These are phyloP conservation scores for Scedosporium apiospermum DNA, from an alignment of 2,329 filamentous ascomycete species.

Conservation along the genomic window DNA sequence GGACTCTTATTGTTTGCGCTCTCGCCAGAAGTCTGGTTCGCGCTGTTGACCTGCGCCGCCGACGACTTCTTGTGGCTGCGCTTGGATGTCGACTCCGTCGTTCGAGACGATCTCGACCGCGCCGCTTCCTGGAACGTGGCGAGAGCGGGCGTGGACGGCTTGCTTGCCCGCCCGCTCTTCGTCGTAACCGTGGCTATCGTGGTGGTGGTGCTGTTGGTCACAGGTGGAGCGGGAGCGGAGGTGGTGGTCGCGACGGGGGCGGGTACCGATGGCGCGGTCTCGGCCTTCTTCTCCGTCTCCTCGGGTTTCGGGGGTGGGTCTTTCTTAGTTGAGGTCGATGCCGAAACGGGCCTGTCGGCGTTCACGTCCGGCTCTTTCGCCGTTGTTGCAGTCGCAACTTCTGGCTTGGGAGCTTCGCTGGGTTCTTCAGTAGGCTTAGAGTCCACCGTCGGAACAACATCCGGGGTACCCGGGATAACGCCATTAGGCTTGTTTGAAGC, in stretches of 20 bases:
- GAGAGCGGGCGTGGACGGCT: conserved; percentile 55
- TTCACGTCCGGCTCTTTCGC: conserved; percentile 36
- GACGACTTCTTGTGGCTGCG: conserved; percentile 49
- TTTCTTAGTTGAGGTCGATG: conserved; percentile 21
- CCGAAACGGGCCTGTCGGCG: conserved; percentile 28
- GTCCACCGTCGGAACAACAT: conserved; percentile 19
- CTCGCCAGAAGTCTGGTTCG: background rate
- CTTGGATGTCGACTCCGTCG: conserved; percentile 24
- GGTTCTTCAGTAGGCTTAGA: conserved; percentile 15
- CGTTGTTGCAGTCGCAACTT: conserved; percentile 11
- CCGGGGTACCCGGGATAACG: conserved; percentile 27
- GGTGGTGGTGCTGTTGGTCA: conserved; percentile 13
- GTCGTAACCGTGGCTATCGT: conserved; percentile 42
- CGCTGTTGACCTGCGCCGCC: conserved; percentile 7
- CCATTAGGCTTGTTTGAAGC: conserved; percentile 54
- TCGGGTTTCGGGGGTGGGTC: conserved; percentile 16
- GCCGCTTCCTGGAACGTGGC: conserved; percentile 49
- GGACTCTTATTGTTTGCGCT: conserved; percentile 12
- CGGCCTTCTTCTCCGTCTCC: conserved; percentile 15
- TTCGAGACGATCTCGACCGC: conserved; percentile 44
- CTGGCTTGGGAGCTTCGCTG: conserved; percentile 18
- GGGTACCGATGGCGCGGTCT: conserved; percentile 6
- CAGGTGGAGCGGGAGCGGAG: conserved; percentile 31
- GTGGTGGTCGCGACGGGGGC: conserved; percentile 12
- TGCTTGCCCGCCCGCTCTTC: conserved; percentile 57